Evolutionary conservation across 805 yeast genomes (phyloP), one percentile per base, ranked within the genome.

Genomic region (Komagataella populi): DNA sequence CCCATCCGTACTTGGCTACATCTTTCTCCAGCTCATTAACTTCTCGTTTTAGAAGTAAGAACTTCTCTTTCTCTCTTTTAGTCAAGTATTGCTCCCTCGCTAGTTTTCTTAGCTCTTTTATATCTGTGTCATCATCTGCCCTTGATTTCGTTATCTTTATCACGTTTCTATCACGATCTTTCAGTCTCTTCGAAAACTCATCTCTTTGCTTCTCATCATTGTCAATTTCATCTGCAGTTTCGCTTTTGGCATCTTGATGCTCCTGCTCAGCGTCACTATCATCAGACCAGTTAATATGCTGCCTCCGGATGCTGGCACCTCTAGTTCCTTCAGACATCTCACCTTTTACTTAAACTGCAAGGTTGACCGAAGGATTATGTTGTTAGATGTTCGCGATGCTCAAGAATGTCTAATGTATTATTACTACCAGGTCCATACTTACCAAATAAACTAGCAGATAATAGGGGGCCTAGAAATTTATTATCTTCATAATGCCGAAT

Each of bases 401-500:
- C 6, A 30, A 30, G 14, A 4, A 30, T 30, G n/a, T 30, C 39
- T 30, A 20, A 20, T 20, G 20, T 20, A 30, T 30, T 30, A 30
- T 14, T 30, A 30, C 39, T 12, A 12, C 39, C 39, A 30, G 14
- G 14, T 30, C 39, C 39, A 30, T 30, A 12, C 8, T 3, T 6
- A 10, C 36, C 14, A 30, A 10, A 10, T 8, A 30, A 30, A 30
- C 14, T 10, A 30, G 14, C 14, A 12, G 39, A 30, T 23, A 20
- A 30, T 6, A 30, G 36, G 6, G n/a, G 39, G 23, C 10, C 55
- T 62, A 82, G 54, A 77, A 74, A 2, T 80, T 78, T 18, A 79
- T 64, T 45, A 80, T 43, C 54, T 70, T 70, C 89, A 89, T 84
- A 48, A 86, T 68, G 3, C 78, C 70, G 62, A 80, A 93, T 0